Evolutionary conservation across 2,329 filamentous ascomycete genomes (phyloP), one percentile per base, ranked within the genome.

Genomic region (Penicillium sp.): DNA sequence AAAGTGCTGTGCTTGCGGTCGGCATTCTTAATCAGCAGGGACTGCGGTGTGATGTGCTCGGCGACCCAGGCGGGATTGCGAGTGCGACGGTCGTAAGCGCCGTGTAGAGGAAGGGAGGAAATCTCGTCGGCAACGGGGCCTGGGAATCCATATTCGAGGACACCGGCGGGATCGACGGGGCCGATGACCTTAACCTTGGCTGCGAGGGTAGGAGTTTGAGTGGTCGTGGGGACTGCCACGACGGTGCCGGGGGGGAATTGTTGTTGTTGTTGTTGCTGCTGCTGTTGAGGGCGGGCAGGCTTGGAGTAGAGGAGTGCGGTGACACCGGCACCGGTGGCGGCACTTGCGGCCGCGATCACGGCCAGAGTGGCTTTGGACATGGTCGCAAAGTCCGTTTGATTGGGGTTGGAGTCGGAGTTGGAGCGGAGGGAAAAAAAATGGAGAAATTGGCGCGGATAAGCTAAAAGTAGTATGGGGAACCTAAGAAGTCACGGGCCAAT

Each of bases 21-120:
- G 65, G 86, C 95, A 60, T 89, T 87, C 62, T 87, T 86, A 51
- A 81, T 74, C 3, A 88, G 83, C 14, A 99, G 85, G 0, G 93
- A 98, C 35, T 86, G 85, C 1, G 92, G 87, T 0, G 95, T 99
- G 76, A 99, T 97, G 81, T 99, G 95, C 80, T 99, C 95, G 62
- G 89, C 88, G 9, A 93, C 95, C 93, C 93, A 99, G 74, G 90
- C 85, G 29, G 95, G 95, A 78, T 99, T 99, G 72, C 93, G 87
- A 44, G 87, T 89, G 60, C 91, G 88, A 27, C 95, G 91, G 78
- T 99, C 93, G 83, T 89, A 99, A 67, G 90, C 88, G 31, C 93
- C 96, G 63, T 93, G 84, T 53, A 98, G 84, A 33, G 91, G 90
- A 26, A 86, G 80, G 37, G 92, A 88, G 54, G 83, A 84, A 54